Evolutionary conservation across 2,329 filamentous ascomycete genomes (phyloP), one percentile per base, ranked within the genome.

Genomic region (Neofusicoccum sp.): DNA sequence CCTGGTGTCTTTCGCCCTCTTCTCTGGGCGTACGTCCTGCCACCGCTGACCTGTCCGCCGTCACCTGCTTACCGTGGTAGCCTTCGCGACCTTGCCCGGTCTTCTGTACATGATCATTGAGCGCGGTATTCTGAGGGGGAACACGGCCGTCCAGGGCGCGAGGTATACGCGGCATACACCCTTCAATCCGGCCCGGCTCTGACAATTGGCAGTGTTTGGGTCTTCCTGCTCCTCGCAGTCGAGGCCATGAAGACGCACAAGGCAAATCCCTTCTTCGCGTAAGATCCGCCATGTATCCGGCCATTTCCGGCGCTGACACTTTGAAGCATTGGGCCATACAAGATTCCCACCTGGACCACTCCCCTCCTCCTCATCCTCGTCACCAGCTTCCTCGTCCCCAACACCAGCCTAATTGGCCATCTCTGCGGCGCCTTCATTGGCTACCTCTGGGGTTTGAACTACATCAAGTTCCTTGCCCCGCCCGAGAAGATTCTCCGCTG

Each of bases 321-420:
- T 12, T 34, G 63, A 64, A 84, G 81, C 63, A 75, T 88, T 44
- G 80, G 80, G n/a, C 80, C 80, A 33, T 81, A 82, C 68, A 83
- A 90, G 66, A 91, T 99, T 61, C 93, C 95, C 2, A 98, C 93
- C 0, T 98, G 93, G 93, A 90, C 88, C 6, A 91, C 90, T 1
- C 93, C 95, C 3, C 78, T 98, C n/a, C 79, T 91, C 54, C 79
- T 91, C 68, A 84, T 90, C 53, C 76, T 96, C 38, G 82, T 93
- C 12, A 85, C 91, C 36, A 86, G 87, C 59, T 87, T 91, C 30
- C 78, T 99, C 56, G 78, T 96, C 4, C 91, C 92, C 0, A 85
- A 87, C 65, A 91, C 91, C 2, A 96, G 90, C 73, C 84, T 97
- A 58, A 77, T 96, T 14, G 93, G 95, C 1, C 95, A 98, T 73